A percentile compares a stretch with the other conserved stretches of the same genome.
Conservation (phyloP, 257 asterid genomes). For the Capsicum pubescens region DNA sequence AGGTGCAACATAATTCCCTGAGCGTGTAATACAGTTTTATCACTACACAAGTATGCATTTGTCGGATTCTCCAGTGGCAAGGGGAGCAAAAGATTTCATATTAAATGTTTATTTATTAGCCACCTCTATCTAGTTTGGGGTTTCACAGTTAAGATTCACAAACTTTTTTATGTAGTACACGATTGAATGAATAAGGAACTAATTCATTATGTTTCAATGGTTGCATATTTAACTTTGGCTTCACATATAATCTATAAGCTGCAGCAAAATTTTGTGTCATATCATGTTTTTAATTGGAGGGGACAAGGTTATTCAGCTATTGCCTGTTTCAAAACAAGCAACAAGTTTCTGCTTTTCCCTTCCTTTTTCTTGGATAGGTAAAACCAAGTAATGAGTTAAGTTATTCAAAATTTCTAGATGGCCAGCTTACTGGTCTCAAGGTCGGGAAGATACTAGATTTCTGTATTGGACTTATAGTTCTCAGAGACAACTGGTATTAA, state of each 20-base stretch:
- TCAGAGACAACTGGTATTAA: neutral
- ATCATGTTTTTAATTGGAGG: neutral
- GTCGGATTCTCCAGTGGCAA: neutral
- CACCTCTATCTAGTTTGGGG: neutral
- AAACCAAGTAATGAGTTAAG: neutral
- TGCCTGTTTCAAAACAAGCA: neutral
- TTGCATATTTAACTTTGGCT: neutral
- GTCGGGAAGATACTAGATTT: neutral
- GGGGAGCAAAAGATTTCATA: neutral
- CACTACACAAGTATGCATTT: neutral
- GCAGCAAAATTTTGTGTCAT: neutral
- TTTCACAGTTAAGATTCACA: slow-evolving; percentile 11
- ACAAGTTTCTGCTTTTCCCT: neutral
- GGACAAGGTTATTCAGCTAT: slow-evolving; percentile 2
- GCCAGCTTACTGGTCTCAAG: neutral
- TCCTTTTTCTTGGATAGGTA: neutral
- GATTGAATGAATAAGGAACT: slow-evolving; percentile 14
- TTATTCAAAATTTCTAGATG: neutral
- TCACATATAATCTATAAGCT: neutral
- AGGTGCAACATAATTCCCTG: neutral
- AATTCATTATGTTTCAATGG: slow-evolving; percentile 2
- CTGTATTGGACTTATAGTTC: neutral
- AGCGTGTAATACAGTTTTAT: slow-evolving; percentile 1
- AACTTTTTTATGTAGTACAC: neutral
- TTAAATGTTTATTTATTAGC: neutral